A percentile compares a stretch with the other conserved stretches of the same genome.
Evolutionary conservation across 805 yeast genomes (phyloP).

Genomic region (Candida alai): DNA sequence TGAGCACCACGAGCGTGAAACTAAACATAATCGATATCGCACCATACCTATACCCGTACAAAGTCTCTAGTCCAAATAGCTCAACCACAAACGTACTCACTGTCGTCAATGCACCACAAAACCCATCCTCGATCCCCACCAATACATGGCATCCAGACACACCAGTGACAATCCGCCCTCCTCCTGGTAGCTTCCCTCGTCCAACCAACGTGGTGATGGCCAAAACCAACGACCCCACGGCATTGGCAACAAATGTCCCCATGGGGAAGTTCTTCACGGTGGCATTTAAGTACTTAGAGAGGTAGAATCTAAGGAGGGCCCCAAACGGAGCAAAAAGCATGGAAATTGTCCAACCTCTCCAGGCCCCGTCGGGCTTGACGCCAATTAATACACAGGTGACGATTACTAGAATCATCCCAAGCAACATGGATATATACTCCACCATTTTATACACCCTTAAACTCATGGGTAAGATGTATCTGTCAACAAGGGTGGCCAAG

Average conservation of each 20-base stretch:
- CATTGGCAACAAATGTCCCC: slow-evolving; percentile 50
- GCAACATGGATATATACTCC: slow-evolving; percentile 13
- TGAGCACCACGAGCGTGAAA: slow-evolving; percentile 50
- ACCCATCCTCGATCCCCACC: slow-evolving; percentile 57
- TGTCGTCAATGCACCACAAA: slow-evolving; percentile 69
- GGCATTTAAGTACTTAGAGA: slow-evolving; percentile 49
- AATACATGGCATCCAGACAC: slow-evolving; percentile 47
- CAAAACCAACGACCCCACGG: slow-evolving; percentile 42
- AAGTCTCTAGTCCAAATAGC: slow-evolving; percentile 31
- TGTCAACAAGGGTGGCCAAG: slow-evolving; percentile 27
- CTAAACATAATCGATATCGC: slow-evolving; percentile 42
- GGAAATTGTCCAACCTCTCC: slow-evolving; percentile 71
- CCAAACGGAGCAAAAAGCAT: slow-evolving; percentile 72
- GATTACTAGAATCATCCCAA: slow-evolving; percentile 25
- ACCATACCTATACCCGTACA: slow-evolving; percentile 49
- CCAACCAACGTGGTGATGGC: slow-evolving; percentile 41
- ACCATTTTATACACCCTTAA: slow-evolving; percentile 18
- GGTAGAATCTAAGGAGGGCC: slow-evolving; percentile 52
- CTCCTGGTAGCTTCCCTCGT: slow-evolving; percentile 35
- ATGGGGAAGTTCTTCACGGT: slow-evolving; percentile 44
- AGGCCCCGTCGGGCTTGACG: slow-evolving; percentile 29
- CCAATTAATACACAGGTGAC: slow-evolving; percentile 42
- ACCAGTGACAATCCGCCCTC: slow-evolving; percentile 24
- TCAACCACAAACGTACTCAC: slow-evolving; percentile 78
- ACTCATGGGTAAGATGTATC: slow-evolving; percentile 13